phyloP scores from a whole-genome alignment of 306 rosid genomes.

The Lotus japonicus region DNA sequence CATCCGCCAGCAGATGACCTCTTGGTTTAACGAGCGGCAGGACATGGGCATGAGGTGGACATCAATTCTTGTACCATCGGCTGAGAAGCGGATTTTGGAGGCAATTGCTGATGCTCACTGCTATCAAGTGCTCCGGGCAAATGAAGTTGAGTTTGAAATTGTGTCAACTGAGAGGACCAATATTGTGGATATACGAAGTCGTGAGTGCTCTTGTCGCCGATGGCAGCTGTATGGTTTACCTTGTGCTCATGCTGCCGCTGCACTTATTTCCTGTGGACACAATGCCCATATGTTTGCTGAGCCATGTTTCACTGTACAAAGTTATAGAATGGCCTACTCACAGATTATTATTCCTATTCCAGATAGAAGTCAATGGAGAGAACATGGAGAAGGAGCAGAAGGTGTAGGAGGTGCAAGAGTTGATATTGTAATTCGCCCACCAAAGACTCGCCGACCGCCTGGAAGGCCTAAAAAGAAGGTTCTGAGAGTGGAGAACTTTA shows the following conservation, averaged over 20 bases:
- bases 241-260: conserved; percentile 99
- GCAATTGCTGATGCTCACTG: conserved; percentile 93
- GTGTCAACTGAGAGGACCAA: conserved; percentile 96
- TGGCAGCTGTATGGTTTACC: conserved; percentile 98
- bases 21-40: conserved; percentile 73
- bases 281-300: conserved; percentile 81
- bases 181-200: conserved; percentile 83
- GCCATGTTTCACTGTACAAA: conserved; percentile 80
- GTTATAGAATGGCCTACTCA: conserved; percentile 70
- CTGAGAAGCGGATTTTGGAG: conserved; percentile 80
- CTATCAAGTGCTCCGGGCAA: conserved; percentile 96
- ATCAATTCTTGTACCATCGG: conserved; percentile 89
- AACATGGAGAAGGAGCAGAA: conserved; percentile 68
- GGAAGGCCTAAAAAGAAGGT: conserved; percentile 98
- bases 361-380: conserved; percentile 77
- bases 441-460: conserved; percentile 91
- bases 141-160: conserved; percentile 95
- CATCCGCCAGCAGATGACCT: conserved; percentile 63
- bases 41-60: conserved; percentile 75
- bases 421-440: conserved; percentile 69
- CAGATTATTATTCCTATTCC: conserved; percentile 73
- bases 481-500: conserved; percentile 78
- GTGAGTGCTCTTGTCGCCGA: conserved; percentile 89
- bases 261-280: conserved; percentile 92
- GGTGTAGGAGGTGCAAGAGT: conserved; percentile 67